Evolutionary conservation across 2,329 filamentous ascomycete genomes (phyloP).

Genomic region (Scedosporium boydii): DNA sequence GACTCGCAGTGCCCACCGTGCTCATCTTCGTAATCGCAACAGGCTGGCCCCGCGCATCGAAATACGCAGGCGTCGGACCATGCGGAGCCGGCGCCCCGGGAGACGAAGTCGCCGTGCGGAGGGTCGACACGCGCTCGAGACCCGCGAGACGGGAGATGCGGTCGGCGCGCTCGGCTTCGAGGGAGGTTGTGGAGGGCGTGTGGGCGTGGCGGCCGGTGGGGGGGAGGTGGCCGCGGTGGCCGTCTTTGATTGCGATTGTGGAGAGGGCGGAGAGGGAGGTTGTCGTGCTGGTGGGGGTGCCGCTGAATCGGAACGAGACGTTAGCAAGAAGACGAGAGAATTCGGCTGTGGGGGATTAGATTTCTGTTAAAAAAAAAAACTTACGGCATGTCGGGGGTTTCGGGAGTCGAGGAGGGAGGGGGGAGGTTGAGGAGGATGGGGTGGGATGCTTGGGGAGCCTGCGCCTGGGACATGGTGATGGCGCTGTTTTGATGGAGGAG

Average conservation of each 20-base stretch:
- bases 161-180: constrained; percentile 87
- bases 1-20: constrained; percentile 84
- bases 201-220: constrained; percentile 34
- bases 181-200: constrained; percentile 56
- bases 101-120: constrained; percentile 39
- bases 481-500: background rate
- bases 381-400: constrained; percentile 86
- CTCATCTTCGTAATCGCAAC: constrained; percentile 66
- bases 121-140: constrained; percentile 78
- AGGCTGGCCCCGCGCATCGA: constrained; percentile 65
- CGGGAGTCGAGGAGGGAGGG: constrained; percentile 69
- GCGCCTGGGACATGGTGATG: constrained; percentile 27
- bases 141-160: constrained; percentile 90
- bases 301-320: constrained; percentile 38
- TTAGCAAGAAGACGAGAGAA: constrained; percentile 6
- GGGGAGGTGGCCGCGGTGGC: constrained; percentile 72
- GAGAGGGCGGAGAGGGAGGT: constrained; percentile 87
- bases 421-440: constrained; percentile 78
- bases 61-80: constrained; percentile 55
- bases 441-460: constrained; percentile 14
- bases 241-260: constrained; percentile 93
- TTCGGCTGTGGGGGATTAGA: background rate
- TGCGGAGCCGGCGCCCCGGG: constrained; percentile 7
- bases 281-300: constrained; percentile 85
- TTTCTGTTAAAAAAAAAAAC: constrained; percentile 25